phyloP scores from a whole-genome alignment of 768 basidiomycete genomes.

The Leccinum barrowsii region DNA sequence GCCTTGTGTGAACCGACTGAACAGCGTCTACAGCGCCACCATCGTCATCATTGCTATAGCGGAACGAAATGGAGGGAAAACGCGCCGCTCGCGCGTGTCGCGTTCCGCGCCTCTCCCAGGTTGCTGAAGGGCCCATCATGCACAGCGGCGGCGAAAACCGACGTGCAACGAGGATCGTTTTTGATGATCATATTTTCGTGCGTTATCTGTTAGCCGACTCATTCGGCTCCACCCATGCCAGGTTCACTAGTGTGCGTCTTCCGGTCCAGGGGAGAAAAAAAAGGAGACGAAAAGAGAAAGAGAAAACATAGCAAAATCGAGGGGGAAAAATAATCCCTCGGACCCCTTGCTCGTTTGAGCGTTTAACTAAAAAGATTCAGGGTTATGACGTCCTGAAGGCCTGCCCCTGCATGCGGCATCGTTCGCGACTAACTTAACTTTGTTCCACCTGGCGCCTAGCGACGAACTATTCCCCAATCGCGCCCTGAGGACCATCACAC shows the following conservation, averaged over 20 bases:
- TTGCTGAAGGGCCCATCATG: conserved; percentile 9
- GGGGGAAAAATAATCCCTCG: conserved; percentile 2
- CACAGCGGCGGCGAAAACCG: conserved; percentile 7
- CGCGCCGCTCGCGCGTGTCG: conserved; percentile 12
- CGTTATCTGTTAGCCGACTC: conserved; percentile 7
- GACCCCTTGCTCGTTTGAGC: conserved; percentile 3
- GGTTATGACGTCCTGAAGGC: conserved; percentile 26
- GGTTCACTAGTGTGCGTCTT: neutral
- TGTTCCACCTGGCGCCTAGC: conserved; percentile 7
- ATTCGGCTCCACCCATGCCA: conserved; percentile 4
- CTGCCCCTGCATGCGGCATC: neutral
- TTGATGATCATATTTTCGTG: neutral
- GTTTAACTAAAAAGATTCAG: conserved; percentile 15
- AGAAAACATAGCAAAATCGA: neutral
- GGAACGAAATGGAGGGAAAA: conserved; percentile 1
- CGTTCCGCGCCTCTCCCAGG: conserved; percentile 5
- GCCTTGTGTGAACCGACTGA: conserved; percentile 4
- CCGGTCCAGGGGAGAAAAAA: neutral
- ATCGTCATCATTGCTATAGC: neutral
- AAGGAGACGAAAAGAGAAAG: neutral
- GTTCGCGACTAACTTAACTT: conserved; percentile 25
- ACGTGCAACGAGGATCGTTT: conserved; percentile 2
- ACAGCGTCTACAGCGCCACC: conserved; percentile 12
- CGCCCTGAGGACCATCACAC: conserved; percentile 12
- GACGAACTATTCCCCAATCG: neutral